Evolutionary conservation across 2,329 filamentous ascomycete genomes (phyloP).

Genomic region (Penicillium rolfsii): DNA sequence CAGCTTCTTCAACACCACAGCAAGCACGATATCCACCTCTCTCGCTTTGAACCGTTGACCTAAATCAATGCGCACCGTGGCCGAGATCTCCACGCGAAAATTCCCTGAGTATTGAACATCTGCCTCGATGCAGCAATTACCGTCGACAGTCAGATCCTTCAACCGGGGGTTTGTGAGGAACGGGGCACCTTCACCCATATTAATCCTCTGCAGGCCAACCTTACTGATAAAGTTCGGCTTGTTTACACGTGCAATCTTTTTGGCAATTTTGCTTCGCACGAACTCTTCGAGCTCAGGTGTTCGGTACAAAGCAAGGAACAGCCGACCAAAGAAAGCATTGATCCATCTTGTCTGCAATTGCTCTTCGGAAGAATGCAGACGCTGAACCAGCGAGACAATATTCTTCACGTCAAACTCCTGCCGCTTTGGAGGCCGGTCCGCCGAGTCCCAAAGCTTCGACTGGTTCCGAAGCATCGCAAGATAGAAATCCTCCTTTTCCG

Average conservation of each 20-base stretch:
- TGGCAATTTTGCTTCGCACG: constrained; percentile 83
- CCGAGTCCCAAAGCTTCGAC: constrained; percentile 65
- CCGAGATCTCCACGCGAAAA: constrained; percentile 84
- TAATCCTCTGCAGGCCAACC: constrained; percentile 78
- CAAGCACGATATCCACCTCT: constrained; percentile 86
- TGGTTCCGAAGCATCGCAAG: constrained; percentile 87
- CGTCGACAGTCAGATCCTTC: constrained; percentile 87
- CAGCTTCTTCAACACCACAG: constrained; percentile 79
- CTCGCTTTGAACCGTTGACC: constrained; percentile 85
- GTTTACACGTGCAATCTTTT: constrained; percentile 93
- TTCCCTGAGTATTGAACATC: constrained; percentile 89
- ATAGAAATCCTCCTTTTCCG: constrained; percentile 98
- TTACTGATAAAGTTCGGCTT: constrained; percentile 87
- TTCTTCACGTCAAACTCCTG: constrained; percentile 80
- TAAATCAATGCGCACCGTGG: constrained; percentile 89
- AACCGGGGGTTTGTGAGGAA: constrained; percentile 86
- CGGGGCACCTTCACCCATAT: constrained; percentile 84
- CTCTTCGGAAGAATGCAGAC: constrained; percentile 87
- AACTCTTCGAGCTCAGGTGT: constrained; percentile 79
- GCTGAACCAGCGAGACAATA: constrained; percentile 87
- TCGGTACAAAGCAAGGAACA: constrained; percentile 87
- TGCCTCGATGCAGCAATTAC: constrained; percentile 82
- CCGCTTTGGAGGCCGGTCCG: constrained; percentile 66
- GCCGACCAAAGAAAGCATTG: constrained; percentile 83
- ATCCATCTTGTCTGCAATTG: constrained; percentile 90